Conservation (phyloP, 2,329 filamentous ascomycete species). For the Claviceps sp. region DNA sequence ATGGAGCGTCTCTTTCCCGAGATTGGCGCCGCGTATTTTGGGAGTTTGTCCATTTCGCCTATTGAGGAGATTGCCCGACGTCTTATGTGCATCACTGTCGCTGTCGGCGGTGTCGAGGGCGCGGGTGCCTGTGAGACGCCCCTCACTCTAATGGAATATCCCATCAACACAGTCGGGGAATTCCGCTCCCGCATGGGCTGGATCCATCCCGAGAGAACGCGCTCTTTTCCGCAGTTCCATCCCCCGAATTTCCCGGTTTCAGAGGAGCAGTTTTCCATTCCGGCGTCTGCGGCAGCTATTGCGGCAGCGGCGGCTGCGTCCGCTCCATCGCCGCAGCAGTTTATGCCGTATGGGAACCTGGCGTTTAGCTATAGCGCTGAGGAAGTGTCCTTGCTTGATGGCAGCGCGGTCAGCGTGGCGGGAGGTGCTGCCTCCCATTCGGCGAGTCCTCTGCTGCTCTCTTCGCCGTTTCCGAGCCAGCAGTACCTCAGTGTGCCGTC, state of each 20-base stretch:
- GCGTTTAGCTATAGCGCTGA: conserved; percentile 53
- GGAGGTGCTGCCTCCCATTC: conserved; percentile 27
- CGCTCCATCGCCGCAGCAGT: conserved; percentile 25
- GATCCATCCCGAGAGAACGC: conserved; percentile 44
- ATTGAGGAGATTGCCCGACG: conserved; percentile 77
- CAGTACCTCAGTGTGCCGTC: conserved; percentile 53
- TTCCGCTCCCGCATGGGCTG: conserved; percentile 60
- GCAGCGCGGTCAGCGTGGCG: conserved; percentile 28
- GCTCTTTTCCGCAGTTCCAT: conserved; percentile 47
- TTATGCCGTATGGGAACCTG: conserved; percentile 41
- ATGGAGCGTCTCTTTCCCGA: conserved; percentile 88
- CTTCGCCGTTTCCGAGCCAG: conserved; percentile 39
- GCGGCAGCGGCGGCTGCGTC: neutral
- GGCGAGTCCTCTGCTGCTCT: conserved; percentile 41
- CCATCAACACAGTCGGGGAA: conserved; percentile 53
- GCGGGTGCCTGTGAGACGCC: conserved; percentile 39
- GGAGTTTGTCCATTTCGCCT: conserved; percentile 62
- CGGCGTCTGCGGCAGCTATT: neutral
- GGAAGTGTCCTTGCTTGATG: conserved; percentile 40
- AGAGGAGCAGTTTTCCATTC: conserved; percentile 28
- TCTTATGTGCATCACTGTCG: conserved; percentile 54
- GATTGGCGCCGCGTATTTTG: conserved; percentile 79
- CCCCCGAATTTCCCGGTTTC: conserved; percentile 39
- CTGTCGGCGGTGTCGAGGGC: conserved; percentile 36
- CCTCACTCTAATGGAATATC: conserved; percentile 57